Base-by-base conservation (phyloP, 257 asterid genomes). In the Solanum chaucha region DNA sequence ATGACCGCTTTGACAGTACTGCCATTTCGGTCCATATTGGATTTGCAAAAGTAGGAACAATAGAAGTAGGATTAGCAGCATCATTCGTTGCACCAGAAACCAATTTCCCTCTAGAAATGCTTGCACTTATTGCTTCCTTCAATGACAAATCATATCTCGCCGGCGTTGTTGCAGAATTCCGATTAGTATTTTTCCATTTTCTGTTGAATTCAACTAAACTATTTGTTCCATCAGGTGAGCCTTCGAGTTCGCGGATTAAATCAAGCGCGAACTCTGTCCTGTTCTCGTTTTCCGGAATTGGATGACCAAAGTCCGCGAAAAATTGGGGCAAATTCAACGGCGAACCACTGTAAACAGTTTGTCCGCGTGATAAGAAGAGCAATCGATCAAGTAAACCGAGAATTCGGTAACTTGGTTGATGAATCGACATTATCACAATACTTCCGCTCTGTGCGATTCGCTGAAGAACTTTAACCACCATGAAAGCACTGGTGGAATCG, bases 391-490 rank as follows among this genome's bases (percentile, higher is more conserved):
- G 48, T 34, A 92, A 61, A 2, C 91, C 90, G 40, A 92, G 88
- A 70, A 92, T 92, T 44, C 92, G 87, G 8, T 90, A 90, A 59
- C 94, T 92, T 24, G 94, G 94, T 70, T 92, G 94, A 44, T 90
- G 94, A 3, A 92, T 78, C 20, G 94, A 89, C 94, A 92, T 87
- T 84, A 92, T 89, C 55, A 92, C 92, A 8, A 91, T 90, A 65
- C 93, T 92, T 67, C 94, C 94, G 8, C 92, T 92, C 17, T 89
- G 91, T 3, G 94, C 94, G 24, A 92, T 88, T 11, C 92, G 41
- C 19, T 92, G 90, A 8, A 92, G 88, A 14, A 92, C 93, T 58
- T 89, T 92, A 30, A 92, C 88, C 28, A 92, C 93, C 93, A 89
- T 90, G 70, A 22, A 89, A 0, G 94, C 94, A 58, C 93, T 90